Conservation (phyloP, 768 basidiomycete species). For the Mycena haematopus region DNA sequence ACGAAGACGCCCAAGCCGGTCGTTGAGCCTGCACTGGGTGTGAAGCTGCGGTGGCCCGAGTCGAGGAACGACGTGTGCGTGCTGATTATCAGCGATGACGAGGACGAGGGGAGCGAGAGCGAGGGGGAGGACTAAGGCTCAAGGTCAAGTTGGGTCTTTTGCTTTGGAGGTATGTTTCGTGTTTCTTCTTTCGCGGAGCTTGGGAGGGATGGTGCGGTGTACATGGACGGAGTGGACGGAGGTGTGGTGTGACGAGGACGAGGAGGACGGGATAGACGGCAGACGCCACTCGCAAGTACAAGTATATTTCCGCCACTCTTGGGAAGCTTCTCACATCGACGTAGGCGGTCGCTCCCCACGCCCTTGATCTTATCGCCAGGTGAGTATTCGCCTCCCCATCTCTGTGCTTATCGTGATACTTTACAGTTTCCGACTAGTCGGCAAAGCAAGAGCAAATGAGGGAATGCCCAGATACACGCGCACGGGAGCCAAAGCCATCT, state of each 20-base stretch:
- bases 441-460: neutral
- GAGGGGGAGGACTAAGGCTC: constrained; percentile 13
- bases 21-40: neutral
- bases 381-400: neutral
- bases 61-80: constrained; percentile 48
- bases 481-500: neutral
- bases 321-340: constrained; percentile 23
- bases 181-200: neutral
- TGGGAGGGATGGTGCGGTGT: no score
- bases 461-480: neutral
- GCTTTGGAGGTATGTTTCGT: neutral
- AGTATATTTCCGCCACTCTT: constrained; percentile 28
- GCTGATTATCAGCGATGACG: constrained; percentile 59
- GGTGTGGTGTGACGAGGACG: neutral
- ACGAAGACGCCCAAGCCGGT: neutral
- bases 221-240: no score
- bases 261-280: constrained; percentile 30
- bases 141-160: constrained; percentile 10
- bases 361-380: neutral
- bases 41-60: constrained; percentile 52
- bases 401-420: constrained; percentile 7
- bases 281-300: constrained; percentile 29
- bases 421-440: neutral
- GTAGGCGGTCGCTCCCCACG: constrained; percentile 1
- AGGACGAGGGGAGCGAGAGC: constrained; percentile 43